Evolutionary conservation across 2,329 filamentous ascomycete genomes (phyloP).

Genomic region (Ciborinia camelliae): DNA sequence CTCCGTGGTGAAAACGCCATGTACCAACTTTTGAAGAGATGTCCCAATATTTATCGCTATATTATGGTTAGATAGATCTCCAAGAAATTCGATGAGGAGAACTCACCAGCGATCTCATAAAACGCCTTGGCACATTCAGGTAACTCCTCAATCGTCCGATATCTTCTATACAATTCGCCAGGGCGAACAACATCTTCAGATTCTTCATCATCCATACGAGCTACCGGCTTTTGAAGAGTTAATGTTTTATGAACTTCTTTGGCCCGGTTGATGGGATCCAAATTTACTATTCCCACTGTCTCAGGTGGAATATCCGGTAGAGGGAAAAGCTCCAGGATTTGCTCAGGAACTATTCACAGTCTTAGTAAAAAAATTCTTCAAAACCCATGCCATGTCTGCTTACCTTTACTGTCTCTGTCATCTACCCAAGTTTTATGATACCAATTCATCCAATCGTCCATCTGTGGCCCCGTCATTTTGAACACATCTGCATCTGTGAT

Average conservation of each 20-base stretch:
- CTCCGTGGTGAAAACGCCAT: slow-evolving; percentile 34
- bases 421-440: slow-evolving; percentile 65
- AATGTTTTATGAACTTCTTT: slow-evolving; percentile 33
- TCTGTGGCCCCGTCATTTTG: slow-evolving; percentile 55
- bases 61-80: slow-evolving; percentile 10
- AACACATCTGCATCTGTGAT: slow-evolving; percentile 61
- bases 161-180: slow-evolving; percentile 40
- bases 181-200: slow-evolving; percentile 30
- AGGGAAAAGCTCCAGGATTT: slow-evolving; percentile 39
- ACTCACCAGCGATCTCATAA: slow-evolving; percentile 43
- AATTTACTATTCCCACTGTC: slow-evolving; percentile 31
- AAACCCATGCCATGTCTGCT: slow-evolving; percentile 19
- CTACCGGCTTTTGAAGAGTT: slow-evolving; percentile 32
- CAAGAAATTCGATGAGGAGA: not conserved
- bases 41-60: slow-evolving; percentile 33
- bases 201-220: slow-evolving; percentile 24
- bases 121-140: slow-evolving; percentile 43
- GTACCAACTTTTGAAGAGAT: slow-evolving; percentile 30
- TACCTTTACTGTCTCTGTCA: slow-evolving; percentile 43
- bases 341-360: slow-evolving; percentile 32
- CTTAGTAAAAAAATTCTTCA: slow-evolving; percentile 9
- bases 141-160: slow-evolving; percentile 43
- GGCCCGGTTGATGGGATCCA: slow-evolving; percentile 24
- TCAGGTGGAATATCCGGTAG: slow-evolving; percentile 28
- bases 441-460: slow-evolving; percentile 79